Percentiles rank a stretch among this genome's conserved stretches.
Conservation (phyloP, 2,329 filamentous ascomycete species). For the Fusarium clavum region DNA sequence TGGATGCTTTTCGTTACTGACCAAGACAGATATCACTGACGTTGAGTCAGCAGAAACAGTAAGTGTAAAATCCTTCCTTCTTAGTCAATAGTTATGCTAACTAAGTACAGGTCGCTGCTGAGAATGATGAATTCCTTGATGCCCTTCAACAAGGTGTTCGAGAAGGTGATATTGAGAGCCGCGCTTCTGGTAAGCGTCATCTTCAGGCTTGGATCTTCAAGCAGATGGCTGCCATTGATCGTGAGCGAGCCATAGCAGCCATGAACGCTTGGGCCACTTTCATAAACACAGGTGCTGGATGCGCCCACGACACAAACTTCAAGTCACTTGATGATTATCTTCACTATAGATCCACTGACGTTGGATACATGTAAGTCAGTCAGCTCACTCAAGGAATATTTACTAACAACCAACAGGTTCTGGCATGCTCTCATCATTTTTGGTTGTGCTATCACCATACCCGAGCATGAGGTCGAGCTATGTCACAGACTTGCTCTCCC, state of each 20-base stretch:
- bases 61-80: background rate
- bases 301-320: conserved; percentile 1
- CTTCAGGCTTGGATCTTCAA: background rate
- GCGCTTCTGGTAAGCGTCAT: background rate
- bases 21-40: background rate
- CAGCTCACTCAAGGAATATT: fast-evolving
- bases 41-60: background rate
- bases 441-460: background rate
- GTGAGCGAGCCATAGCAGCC: background rate
- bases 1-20: background rate
- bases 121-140: background rate
- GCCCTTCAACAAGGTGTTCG: background rate
- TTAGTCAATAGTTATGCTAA: background rate
- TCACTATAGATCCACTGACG: background rate
- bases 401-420: background rate
- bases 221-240: background rate
- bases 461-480: background rate
- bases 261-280: conserved; percentile 1
- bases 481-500: background rate
- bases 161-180: background rate
- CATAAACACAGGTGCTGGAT: conserved; percentile 3
- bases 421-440: background rate
- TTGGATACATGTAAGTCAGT: background rate
- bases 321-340: conserved; percentile 1
- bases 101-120: background rate